Conservation (phyloP, 768 basidiomycete genomes). For the Kwoniella heveanensis region DNA sequence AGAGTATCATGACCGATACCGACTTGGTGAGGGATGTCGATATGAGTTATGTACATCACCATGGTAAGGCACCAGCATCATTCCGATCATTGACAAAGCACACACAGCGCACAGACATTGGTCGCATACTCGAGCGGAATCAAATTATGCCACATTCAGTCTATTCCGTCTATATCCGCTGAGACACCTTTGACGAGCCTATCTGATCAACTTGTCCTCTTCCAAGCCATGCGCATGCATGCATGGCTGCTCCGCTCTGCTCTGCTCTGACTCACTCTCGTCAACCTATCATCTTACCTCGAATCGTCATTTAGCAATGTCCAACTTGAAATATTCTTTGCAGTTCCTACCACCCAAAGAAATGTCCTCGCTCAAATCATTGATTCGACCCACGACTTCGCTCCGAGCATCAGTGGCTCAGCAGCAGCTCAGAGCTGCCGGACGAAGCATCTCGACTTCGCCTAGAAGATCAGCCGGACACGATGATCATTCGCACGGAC, state of each 20-base stretch:
- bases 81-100: too few species aligned
- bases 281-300: constrained; percentile 1
- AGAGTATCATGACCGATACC: too few species aligned
- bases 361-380: neutral
- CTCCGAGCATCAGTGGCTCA: constrained; percentile 15
- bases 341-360: neutral
- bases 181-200: too few species aligned
- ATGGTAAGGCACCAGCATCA: too few species aligned
- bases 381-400: constrained; percentile 11
- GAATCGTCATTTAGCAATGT: neutral
- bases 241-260: constrained; percentile 7
- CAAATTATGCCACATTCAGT: constrained; percentile 23
- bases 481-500: constrained; percentile 29
- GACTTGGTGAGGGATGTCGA: too few species aligned
- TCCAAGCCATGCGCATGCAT: neutral
- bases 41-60: too few species aligned
- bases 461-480: constrained; percentile 20
- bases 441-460: constrained; percentile 16
- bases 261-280: neutral
- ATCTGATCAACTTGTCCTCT: too few species aligned
- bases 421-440: constrained; percentile 4
- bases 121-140: constrained; percentile 6
- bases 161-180: constrained; percentile 10
- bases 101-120: too few species aligned
- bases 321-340: neutral